Conservation (phyloP, 1,284 basidiomycete genomes). For the Cutaneotrichosporon sp. region DNA sequence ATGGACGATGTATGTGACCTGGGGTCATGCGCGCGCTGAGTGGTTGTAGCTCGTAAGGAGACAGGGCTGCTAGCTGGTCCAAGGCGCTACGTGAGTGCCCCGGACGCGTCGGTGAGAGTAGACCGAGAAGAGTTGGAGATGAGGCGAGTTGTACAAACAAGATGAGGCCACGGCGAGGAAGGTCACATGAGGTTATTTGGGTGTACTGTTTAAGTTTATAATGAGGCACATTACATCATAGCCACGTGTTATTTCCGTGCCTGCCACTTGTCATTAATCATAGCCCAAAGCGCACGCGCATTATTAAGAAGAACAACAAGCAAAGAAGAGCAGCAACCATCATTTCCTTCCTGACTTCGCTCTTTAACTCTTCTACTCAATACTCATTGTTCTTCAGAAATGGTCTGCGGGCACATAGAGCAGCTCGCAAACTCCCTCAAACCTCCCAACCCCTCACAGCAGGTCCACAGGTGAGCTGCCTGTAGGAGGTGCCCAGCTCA, state of each 20-base stretch:
- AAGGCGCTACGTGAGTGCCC: neutral
- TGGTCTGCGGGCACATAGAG: conserved; percentile 36
- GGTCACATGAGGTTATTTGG: too few species aligned
- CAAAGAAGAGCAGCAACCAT: too few species aligned
- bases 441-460: conserved; percentile 37
- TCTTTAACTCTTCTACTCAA: neutral
- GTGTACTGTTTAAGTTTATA: too few species aligned
- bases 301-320: too few species aligned
- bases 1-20: neutral
- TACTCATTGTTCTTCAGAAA: neutral
- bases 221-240: too few species aligned
- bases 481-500: too few species aligned
- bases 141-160: too few species aligned
- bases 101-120: neutral
- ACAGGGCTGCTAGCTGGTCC: conserved; percentile 5
- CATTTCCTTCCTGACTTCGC: too few species aligned
- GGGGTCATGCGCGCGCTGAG: conserved; percentile 3
- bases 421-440: conserved; percentile 23
- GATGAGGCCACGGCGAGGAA: too few species aligned
- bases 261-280: too few species aligned
- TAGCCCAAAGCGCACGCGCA: too few species aligned
- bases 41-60: conserved; percentile 5
- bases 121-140: neutral
- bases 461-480: conserved; percentile 44
- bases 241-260: too few species aligned